Evolutionary conservation across 495 filamentous ascomycete genomes (phyloP), one percentile per base, ranked within the genome.

Genomic region (Penicillium paxilli): DNA sequence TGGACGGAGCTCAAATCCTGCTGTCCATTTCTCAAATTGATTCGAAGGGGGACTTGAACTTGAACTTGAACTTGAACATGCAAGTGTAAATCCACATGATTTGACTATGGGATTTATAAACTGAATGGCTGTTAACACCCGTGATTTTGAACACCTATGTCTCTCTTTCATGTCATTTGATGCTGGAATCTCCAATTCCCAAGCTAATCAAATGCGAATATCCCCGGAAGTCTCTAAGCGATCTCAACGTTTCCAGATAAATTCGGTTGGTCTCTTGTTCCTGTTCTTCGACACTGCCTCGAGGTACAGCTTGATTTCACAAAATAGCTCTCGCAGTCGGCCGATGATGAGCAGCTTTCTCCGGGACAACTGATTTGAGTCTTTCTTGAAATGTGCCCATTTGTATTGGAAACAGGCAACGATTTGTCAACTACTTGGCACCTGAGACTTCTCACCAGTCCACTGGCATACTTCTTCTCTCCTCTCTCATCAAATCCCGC

Each of bases 401-500:
- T 42, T 4, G 38, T 42, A 21, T 42, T 42, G 38, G 38, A 12
- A 42, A 42, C 38, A n/a, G 38, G 16, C 38, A 4, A 10, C 30
- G 30, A 9, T 32, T 32, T 11, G n/a, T 32, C 30, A 9, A 32
- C 30, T 3, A 32, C 38, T 42, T 42, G 20, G 0, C 44, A 47
- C 44, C 44, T 47, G 14, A 47, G 12, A 26, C 9, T 17, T 47
- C 44, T 47, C 17, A 47, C 44, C 12, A 47, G 44, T 47, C 44
- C 44, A 46, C 44, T 23, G 23, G 19, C 38, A 41, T 41, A 46
- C 28, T 46, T 46, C 44, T 46, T 46, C 24, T 46, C 44, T 26
- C 44, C 44, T 46, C 6, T 25, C 44, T 46, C 44, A 46, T 46
- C 17, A n/a, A 14, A 46, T 46, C 44, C 44, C 20, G 10, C 44